Base-by-base conservation (phyloP, 345 rosid species). In the Citrus maxima region DNA sequence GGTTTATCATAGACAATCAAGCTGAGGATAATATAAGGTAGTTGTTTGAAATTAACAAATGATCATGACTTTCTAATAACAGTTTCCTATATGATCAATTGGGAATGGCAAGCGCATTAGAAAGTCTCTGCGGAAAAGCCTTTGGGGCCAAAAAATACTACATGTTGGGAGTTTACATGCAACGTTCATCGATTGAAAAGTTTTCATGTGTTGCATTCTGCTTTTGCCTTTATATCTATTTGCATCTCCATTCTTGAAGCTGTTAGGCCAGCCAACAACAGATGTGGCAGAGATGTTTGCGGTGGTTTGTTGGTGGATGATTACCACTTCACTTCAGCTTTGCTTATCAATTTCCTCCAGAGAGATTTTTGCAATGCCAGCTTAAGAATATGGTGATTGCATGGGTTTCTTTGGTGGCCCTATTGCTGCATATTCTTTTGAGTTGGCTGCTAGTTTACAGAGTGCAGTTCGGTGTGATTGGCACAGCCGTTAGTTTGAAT, bases 301-400 rank as follows among this genome's bases (percentile, higher is more conserved):
- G 95, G n/a, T 55, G 1, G 89, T 82, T 1, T 37, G 81, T 70
- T 89, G 85, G 83, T 95, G 40, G 40, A 37, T 37, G 42, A 38
- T 8, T 38, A 40, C 97, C 97, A 19, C 77, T 86, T 9, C 97
- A 91, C 70, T 93, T 93, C 79, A 84, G 94, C 82, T 89, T 89
- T 77, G 92, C 95, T 3, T 89, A 91, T 74, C 85, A 82, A 82
- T 87, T 89, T 38, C 42, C 97, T 7, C 51, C 88, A 42, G 93
- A 85, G 19, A 84, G 92, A 79, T 93, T 93, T 86, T 82, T 95
- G 69, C 95, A 93, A 78, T 77, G 91, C 75, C 97, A 93, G 82
- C 78, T 89, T 10, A 88, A 89, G 84, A 85, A 81, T 70, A 68
- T 24, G 67, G 89, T 86, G 62, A 86, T 87, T 34, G 94, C 97